A percentile compares a stretch with the other conserved stretches of the same genome.
Conservation (phyloP, 352 stramenopile genomes). For the Pythium monospermum region DNA sequence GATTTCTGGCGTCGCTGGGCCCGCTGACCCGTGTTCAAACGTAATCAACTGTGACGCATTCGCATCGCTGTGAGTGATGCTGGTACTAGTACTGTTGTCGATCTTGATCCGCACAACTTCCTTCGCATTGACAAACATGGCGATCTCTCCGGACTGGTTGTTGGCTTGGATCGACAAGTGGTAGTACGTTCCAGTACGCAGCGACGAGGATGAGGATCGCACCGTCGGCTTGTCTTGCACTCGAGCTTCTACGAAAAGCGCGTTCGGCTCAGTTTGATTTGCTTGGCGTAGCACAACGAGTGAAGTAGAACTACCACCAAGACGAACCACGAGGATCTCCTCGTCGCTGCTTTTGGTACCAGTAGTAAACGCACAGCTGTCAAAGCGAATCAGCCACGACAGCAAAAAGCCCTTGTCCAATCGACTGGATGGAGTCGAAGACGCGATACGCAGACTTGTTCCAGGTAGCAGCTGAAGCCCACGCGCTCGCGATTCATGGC, state of each 20-base stretch:
- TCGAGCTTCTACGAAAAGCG: background rate
- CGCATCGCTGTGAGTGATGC: too few species aligned
- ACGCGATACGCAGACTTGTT: constrained; percentile 20
- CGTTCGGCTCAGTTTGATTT: too few species aligned
- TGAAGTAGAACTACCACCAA: background rate
- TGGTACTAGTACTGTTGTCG: too few species aligned
- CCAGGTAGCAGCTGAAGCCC: constrained; percentile 33
- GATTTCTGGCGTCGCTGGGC: too few species aligned
- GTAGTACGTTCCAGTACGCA: constrained; percentile 17
- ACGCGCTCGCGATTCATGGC: constrained; percentile 20
- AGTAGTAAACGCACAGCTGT: too few species aligned
- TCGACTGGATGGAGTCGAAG: background rate
- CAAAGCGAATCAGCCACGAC: constrained; percentile 46
- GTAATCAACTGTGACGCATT: background rate
- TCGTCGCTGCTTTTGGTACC: background rate
- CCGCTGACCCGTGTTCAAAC: background rate
- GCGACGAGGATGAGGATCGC: background rate
- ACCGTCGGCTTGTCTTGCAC: background rate
- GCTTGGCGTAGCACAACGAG: too few species aligned
- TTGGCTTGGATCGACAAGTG: constrained; percentile 14
- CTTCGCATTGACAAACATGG: constrained; percentile 14
- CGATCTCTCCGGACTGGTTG: background rate
- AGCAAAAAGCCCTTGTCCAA: constrained; percentile 11
- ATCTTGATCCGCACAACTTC: background rate
- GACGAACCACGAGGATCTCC: background rate